Evolutionary conservation across 176 grass and related monocot genomes (phyloP), one percentile per base, ranked within the genome.

Genomic region (Microstegium vimineum): DNA sequence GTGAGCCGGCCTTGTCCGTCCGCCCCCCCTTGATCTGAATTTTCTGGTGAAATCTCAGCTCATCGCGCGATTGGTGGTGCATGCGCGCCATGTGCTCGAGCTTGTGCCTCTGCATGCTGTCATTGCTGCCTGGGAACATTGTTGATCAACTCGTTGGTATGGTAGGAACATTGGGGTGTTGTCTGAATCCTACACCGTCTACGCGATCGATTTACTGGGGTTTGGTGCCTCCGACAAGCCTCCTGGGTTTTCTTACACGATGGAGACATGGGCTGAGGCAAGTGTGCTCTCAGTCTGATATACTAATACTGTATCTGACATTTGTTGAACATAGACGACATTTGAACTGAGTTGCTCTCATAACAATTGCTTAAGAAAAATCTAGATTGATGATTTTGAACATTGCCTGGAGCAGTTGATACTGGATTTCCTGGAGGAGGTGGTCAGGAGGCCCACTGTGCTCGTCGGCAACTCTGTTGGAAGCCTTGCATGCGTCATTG

Each of bases 161-260:
- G 28, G 4, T 59, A 91, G 89, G 85, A 91, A 89, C 52, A 94
- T 99, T 31, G 89, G 77, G 1, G 87, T 99, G 69, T 51, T 95
- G 7, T 93, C 96, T 37, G 82, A 99, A 87, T 85, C 79, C 32
- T 69, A 93, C 63, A 95, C 93, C 2, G 89, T 99, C 2, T 95
- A 95, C 65, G 96, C 96, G 35, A 88, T 99, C 13, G 96, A 99
- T 85, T 57, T 95, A 41, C 80, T 99, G 76, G 96, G 96, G 73
- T 99, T 99, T 23, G 96, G 89, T 46, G 93, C 93, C 23, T 99
- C 93, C 0, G 96, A 99, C 15, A 99, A 99, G 81, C 93, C 93
- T 64, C 28, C 85, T 60, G 89, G 91, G 17, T 95, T 94, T 75
- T 45, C 89, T 67, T 92, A 99, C 91, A 99, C 90, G 74, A 99